These are phyloP conservation scores for Fusarium sambucinum DNA, from an alignment of 2,329 filamentous ascomycete species.

Conservation along the genomic window DNA sequence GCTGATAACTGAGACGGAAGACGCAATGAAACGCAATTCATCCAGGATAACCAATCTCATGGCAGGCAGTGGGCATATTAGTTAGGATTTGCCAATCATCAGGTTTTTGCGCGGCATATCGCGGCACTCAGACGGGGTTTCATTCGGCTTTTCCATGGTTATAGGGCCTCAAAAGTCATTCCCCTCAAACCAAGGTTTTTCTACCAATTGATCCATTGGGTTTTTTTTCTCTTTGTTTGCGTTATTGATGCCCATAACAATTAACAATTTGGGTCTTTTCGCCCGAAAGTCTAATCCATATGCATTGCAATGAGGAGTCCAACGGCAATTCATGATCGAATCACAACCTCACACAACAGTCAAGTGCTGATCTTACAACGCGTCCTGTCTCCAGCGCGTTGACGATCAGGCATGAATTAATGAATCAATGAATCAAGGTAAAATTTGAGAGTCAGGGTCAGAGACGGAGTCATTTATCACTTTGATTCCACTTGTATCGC, in stretches of 20 bases:
- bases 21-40: slow-evolving; percentile 34
- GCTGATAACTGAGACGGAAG: slow-evolving; percentile 5
- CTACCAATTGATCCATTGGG: slow-evolving; percentile 5
- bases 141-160: slow-evolving; percentile 24
- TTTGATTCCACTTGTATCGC: slow-evolving; percentile 3
- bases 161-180: slow-evolving; percentile 16
- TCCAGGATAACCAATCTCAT: slow-evolving; percentile 23
- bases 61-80: slow-evolving; percentile 13
- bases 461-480: neutral
- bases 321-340: slow-evolving; percentile 13
- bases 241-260: neutral
- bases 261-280: slow-evolving; percentile 1
- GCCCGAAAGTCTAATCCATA: slow-evolving; percentile 8
- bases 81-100: slow-evolving; percentile 30
- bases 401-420: slow-evolving; percentile 17
- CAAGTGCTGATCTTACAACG: slow-evolving; percentile 33
- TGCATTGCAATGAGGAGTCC: slow-evolving; percentile 3
- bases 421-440: neutral
- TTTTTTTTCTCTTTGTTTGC: neutral
- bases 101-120: slow-evolving; percentile 17
- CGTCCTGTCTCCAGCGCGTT: slow-evolving; percentile 11
- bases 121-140: slow-evolving; percentile 34
- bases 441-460: neutral
- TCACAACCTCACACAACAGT: slow-evolving; percentile 27
- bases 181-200: slow-evolving; percentile 28